These are phyloP conservation scores for Fibroporia radiculosa DNA, from an alignment of 768 basidiomycete species.

Conservation along the genomic window DNA sequence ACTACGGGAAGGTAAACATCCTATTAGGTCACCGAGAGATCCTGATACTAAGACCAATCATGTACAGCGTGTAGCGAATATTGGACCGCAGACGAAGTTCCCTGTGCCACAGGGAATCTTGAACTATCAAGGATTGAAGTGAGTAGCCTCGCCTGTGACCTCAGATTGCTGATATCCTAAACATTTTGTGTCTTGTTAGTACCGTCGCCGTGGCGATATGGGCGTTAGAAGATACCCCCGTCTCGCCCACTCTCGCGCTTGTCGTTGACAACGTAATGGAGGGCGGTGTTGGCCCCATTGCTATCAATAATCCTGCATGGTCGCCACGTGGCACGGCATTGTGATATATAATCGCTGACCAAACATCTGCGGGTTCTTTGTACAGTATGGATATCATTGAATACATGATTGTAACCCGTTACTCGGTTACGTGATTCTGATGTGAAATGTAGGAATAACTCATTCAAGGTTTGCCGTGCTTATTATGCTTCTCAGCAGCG, in stretches of 20 bases:
- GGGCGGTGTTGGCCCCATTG: constrained; percentile 56
- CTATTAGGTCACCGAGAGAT: background rate
- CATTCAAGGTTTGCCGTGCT: no score
- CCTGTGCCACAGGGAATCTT: constrained; percentile 80
- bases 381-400: no score
- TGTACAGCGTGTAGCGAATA: constrained; percentile 22
- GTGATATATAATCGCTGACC: no score
- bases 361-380: no score
- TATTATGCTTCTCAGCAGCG: no score
- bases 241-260: constrained; percentile 47
- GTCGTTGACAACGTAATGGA: constrained; percentile 50
- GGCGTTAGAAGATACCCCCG: constrained; percentile 44
- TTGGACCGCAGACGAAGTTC: constrained; percentile 65
- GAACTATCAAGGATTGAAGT: constrained; percentile 68
- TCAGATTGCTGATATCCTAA: background rate
- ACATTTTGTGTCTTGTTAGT: constrained; percentile 7
- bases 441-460: no score
- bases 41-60: background rate
- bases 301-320: constrained; percentile 54
- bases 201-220: constrained; percentile 54
- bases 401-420: no score
- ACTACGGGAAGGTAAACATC: constrained; percentile 69
- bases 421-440: no score
- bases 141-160: constrained; percentile 14
- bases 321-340: constrained; percentile 6